These are phyloP conservation scores for Fusarium chlamydosporum DNA, from an alignment of 2,329 filamentous ascomycete genomes.

Conservation along the genomic window DNA sequence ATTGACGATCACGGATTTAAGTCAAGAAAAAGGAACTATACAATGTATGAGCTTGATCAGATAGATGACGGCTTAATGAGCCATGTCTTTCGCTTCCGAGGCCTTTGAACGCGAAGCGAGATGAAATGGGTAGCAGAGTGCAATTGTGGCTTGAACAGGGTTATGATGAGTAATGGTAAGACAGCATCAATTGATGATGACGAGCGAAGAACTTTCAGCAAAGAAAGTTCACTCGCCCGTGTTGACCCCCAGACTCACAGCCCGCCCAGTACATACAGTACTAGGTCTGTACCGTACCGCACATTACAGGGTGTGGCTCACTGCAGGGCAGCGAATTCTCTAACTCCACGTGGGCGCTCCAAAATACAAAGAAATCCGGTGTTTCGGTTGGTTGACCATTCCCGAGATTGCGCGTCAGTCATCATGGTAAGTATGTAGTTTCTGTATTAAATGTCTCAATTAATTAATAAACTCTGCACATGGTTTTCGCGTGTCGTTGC, in stretches of 20 bases:
- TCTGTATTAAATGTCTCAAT: slow-evolving; percentile 36
- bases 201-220: background rate
- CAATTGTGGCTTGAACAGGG: slow-evolving; percentile 36
- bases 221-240: background rate
- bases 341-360: slow-evolving; percentile 48
- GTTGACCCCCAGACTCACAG: slow-evolving; percentile 8
- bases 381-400: slow-evolving; percentile 34
- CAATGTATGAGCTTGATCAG: slow-evolving; percentile 23
- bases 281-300: background rate
- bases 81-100: slow-evolving; percentile 22
- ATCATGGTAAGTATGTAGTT: slow-evolving; percentile 12
- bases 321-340: slow-evolving; percentile 46
- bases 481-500: slow-evolving; percentile 34
- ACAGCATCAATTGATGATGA: slow-evolving; percentile 20
- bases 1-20: slow-evolving; percentile 13
- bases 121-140: slow-evolving; percentile 20
- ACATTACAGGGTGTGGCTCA: slow-evolving; percentile 16
- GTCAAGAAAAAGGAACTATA: slow-evolving; percentile 26
- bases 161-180: slow-evolving; percentile 13
- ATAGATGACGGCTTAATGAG: slow-evolving; percentile 7
- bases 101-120: slow-evolving; percentile 22
- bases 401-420: slow-evolving; percentile 46
- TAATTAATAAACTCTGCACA: slow-evolving; percentile 16
- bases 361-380: slow-evolving; percentile 23
- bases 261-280: no score